A percentile compares a stretch with the other conserved stretches of the same genome.
phyloP scores from a whole-genome alignment of 768 basidiomycete genomes.

The Auriscalpium orientale region DNA sequence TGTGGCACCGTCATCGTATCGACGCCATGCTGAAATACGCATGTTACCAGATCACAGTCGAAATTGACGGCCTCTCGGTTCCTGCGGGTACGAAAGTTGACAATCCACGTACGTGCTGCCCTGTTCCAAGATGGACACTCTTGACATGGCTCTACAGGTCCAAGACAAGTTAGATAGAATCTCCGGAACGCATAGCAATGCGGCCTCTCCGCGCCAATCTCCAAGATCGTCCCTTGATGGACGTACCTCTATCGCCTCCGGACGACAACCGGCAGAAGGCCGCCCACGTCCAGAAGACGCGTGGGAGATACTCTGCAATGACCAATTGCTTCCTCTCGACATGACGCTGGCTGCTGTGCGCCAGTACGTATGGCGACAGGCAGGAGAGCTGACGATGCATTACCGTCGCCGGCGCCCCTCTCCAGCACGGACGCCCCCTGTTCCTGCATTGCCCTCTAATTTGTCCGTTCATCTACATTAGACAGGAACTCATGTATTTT shows the following conservation, averaged over 20 bases:
- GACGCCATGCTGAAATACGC: background rate
- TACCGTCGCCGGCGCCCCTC: slow-evolving; percentile 42
- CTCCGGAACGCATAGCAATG: slow-evolving; percentile 23
- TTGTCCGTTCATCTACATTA: no score
- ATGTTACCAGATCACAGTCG: slow-evolving; percentile 51
- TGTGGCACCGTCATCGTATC: slow-evolving; percentile 10
- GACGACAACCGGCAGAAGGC: slow-evolving; percentile 25
- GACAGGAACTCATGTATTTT: no score
- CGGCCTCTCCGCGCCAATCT: slow-evolving; percentile 21
- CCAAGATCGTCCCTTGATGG: slow-evolving; percentile 15
- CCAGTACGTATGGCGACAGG: slow-evolving; percentile 82
- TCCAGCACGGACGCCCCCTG: background rate
- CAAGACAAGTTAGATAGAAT: slow-evolving; percentile 75
- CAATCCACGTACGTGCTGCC: slow-evolving; percentile 56
- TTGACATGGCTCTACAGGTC: slow-evolving; percentile 39
- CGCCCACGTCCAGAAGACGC: slow-evolving; percentile 41
- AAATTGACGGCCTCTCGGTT: slow-evolving; percentile 86
- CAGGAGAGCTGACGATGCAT: slow-evolving; percentile 65
- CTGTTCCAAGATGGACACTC: no score
- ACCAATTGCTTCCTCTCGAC: slow-evolving; percentile 69
- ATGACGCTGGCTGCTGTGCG: slow-evolving; percentile 90
- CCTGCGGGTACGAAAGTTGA: slow-evolving; percentile 79
- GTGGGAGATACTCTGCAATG: slow-evolving; percentile 87
- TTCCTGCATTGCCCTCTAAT: background rate
- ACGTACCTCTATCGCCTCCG: slow-evolving; percentile 6